Base-by-base conservation (phyloP, 805 yeast genomes). In the Teunomyces lycoperdinae region DNA sequence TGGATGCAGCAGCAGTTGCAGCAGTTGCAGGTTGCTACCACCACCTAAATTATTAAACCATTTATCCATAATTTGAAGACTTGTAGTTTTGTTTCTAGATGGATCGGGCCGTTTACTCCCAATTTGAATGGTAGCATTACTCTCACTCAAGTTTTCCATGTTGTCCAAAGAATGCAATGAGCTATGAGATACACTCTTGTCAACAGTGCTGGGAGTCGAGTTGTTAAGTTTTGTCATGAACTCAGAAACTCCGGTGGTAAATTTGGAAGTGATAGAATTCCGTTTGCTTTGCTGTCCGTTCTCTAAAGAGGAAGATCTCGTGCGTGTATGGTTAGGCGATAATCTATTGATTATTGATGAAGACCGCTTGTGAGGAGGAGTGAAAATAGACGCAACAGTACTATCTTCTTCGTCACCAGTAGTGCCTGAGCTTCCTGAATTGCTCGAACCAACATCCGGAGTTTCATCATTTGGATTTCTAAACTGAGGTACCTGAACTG, bases 61-160 rank as follows among this genome's bases (percentile, higher is more conserved):
- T 50, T 64, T 68, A 50, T 72, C 77, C 72, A 72, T 70, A 13
- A 72, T 61, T 48, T 71, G 77, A 17, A 69, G 48, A 52, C 76
- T 71, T 27, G 74, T 56, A 9, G 73, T 65, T 51, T 76, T 59
- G 26, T 60, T 55, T 29, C 73, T 55, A 9, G 27, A 39, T 47
- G 53, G 58, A n/a, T 64, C 70, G 4, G 68, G 64, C 31, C 65
- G 49, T 44, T 56, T 49, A 17, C 20, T 13, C 3, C 10, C 30
- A 24, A 46, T 54, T 11, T 44, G 45, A 16, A 42, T 33, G 7
- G 57, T 45, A 27, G 42, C 42, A 14, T 49, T 50, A 32, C 47
- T 36, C 29, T 47, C 51, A 9, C 43, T 42, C 9, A 14, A 11
- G 34, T 40, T 55, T 26, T 57, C 59, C 10, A 52, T 52, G 11